phyloP scores from a whole-genome alignment of 2,329 filamentous ascomycete species.

The Monilinia vaccinii-corymbosi region DNA sequence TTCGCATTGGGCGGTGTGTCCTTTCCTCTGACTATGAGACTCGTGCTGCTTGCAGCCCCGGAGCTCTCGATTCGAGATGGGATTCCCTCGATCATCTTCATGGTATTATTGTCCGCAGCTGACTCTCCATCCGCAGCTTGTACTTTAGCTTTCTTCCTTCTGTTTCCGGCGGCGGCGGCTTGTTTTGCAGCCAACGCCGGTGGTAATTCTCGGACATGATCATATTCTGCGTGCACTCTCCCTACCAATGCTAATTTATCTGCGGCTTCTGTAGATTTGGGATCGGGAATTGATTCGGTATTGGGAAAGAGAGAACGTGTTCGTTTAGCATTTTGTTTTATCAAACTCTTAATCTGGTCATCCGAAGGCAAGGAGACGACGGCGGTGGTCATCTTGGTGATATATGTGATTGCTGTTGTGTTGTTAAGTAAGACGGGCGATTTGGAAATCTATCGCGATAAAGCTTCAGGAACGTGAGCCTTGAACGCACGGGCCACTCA shows the following conservation, averaged over 20 bases:
- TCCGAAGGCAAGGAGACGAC: not conserved
- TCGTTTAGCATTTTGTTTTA: conserved; percentile 36
- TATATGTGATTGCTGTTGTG: not conserved
- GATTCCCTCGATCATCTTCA: conserved; percentile 59
- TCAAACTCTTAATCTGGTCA: conserved; percentile 31
- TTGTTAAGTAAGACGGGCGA: not conserved
- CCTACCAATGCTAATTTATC: conserved; percentile 24
- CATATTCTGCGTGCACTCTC: conserved; percentile 54
- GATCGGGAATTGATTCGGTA: conserved; percentile 14
- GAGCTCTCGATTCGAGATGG: conserved; percentile 32
- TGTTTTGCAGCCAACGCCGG: conserved; percentile 72
- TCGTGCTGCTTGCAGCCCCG: conserved; percentile 37
- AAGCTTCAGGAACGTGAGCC: conserved; percentile 6
- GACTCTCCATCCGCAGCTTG: conserved; percentile 30
- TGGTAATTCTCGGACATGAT: conserved; percentile 67
- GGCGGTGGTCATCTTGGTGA: conserved; percentile 5
- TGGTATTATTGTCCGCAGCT: conserved; percentile 39
- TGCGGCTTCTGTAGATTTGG: conserved; percentile 22
- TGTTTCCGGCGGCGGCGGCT: conserved; percentile 51
- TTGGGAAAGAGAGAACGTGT: conserved; percentile 34
- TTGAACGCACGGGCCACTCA: not conserved
- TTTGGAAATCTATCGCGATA: conserved; percentile 8
- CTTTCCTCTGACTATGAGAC: conserved; percentile 44
- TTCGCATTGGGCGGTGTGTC: conserved; percentile 45
- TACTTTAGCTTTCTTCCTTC: conserved; percentile 50